Percentiles rank a stretch among this genome's conserved stretches.
Conservation (phyloP, 2,329 filamentous ascomycete genomes). For the Claviceps arundinis region DNA sequence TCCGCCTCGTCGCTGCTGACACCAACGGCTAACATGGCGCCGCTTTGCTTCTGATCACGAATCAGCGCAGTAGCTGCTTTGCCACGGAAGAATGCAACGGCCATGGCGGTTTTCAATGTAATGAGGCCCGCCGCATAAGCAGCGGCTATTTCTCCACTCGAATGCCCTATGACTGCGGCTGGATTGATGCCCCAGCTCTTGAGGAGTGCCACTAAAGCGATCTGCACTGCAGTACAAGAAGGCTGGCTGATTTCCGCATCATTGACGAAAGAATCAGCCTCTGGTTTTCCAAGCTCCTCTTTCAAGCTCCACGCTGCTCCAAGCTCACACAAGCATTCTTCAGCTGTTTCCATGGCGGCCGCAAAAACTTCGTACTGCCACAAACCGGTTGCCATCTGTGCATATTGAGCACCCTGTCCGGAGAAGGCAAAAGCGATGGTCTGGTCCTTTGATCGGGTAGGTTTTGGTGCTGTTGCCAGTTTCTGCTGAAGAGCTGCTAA, state of each 20-base stretch:
- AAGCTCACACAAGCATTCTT: slow-evolving; percentile 5
- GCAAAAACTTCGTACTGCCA: slow-evolving; percentile 1
- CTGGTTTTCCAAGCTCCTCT: slow-evolving; percentile 13
- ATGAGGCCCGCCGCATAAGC: slow-evolving; percentile 17
- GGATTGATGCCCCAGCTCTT: slow-evolving; percentile 14
- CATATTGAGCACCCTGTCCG: slow-evolving; percentile 22
- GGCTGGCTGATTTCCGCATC: slow-evolving; percentile 17
- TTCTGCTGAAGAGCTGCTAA: slow-evolving; percentile 4
- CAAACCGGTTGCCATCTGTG: slow-evolving; percentile 5
- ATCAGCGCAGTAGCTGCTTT: slow-evolving; percentile 5
- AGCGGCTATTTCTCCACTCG: slow-evolving; percentile 22
- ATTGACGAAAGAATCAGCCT: slow-evolving; percentile 2
- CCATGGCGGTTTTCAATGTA: slow-evolving; percentile 10
- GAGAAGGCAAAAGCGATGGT: slow-evolving; percentile 16
- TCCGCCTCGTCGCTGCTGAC: slow-evolving; percentile 1
- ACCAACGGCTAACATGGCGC: slow-evolving; percentile 18
- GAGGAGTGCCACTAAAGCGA: slow-evolving; percentile 22
- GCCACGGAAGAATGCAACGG: slow-evolving; percentile 10
- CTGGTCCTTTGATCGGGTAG: not conserved
- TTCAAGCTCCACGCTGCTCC: slow-evolving; percentile 15
- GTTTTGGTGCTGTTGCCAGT: slow-evolving; percentile 3
- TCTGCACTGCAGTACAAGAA: slow-evolving; percentile 23
- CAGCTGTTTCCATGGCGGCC: slow-evolving; percentile 11
- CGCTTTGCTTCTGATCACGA: slow-evolving; percentile 1
- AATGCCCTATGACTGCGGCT: slow-evolving; percentile 17